These are phyloP conservation scores for Suaeda aralocaspica DNA, from an alignment of 148 eudicot species.

Conservation along the genomic window DNA sequence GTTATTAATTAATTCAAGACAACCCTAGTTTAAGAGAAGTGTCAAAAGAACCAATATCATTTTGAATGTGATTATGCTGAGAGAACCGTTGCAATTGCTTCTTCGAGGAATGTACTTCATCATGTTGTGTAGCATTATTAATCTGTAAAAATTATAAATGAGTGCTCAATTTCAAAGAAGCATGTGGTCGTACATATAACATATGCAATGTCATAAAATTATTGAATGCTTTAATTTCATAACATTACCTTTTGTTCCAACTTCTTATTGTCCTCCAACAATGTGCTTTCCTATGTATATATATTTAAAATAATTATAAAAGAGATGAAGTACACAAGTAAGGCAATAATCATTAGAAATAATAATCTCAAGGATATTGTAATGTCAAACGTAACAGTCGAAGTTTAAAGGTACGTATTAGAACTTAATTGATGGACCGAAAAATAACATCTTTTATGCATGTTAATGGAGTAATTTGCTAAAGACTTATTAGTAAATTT, in stretches of 20 bases:
- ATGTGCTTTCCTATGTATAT: constrained; percentile 6
- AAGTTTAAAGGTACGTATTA: no score
- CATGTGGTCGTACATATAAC: no score
- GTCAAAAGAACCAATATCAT: constrained; percentile 19
- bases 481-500: no score
- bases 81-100: not conserved
- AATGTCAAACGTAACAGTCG: no score
- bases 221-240: no score
- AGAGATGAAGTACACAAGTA: no score
- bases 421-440: no score
- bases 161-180: not conserved
- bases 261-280: constrained; percentile 15
- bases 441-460: no score
- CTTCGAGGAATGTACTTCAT: constrained; percentile 2
- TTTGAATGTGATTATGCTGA: constrained; percentile 14
- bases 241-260: constrained; percentile 17
- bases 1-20: not conserved
- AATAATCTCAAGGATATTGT: no score
- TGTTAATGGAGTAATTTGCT: no score
- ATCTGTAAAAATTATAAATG: not conserved
- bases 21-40: constrained; percentile 26
- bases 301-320: not conserved
- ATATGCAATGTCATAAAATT: no score
- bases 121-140: not conserved
- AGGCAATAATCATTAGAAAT: no score